These are phyloP conservation scores for Suillus spraguei DNA, from an alignment of 768 basidiomycete genomes.

Conservation along the genomic window DNA sequence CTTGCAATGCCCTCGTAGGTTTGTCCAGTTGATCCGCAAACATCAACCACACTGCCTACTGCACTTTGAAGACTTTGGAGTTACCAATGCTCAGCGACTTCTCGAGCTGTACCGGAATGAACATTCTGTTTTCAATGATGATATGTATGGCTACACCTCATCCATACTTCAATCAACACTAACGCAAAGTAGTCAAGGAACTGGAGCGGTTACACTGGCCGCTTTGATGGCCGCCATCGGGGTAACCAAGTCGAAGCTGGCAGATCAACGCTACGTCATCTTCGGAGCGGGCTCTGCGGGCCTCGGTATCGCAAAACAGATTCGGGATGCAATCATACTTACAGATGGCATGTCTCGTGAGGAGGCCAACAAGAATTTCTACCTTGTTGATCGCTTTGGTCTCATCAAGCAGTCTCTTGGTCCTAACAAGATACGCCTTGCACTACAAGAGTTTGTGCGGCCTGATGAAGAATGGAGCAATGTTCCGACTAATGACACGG, in stretches of 20 bases:
- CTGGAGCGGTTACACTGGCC: constrained; percentile 75
- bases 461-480: constrained; percentile 57
- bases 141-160: constrained; percentile 55
- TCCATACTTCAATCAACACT: not conserved
- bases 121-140: constrained; percentile 84
- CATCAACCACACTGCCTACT: constrained; percentile 54
- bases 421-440: constrained; percentile 44
- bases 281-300: constrained; percentile 86
- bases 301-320: constrained; percentile 73
- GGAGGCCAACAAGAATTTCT: constrained; percentile 70
- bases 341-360: constrained; percentile 50
- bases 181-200: constrained; percentile 58
- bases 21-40: constrained; percentile 77
- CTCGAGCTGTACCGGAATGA: constrained; percentile 61
- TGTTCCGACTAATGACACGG: constrained; percentile 37
- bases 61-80: constrained; percentile 89
- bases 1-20: constrained; percentile 40
- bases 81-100: constrained; percentile 71
- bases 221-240: constrained; percentile 69
- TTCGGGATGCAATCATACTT: constrained; percentile 74
- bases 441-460: constrained; percentile 56
- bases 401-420: constrained; percentile 57
- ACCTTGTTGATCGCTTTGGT: constrained; percentile 70
- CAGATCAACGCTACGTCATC: constrained; percentile 76
- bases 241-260: constrained; percentile 63